Evolutionary conservation across 1,284 basidiomycete species (phyloP).

Genomic region (Apiotrichum gracile): DNA sequence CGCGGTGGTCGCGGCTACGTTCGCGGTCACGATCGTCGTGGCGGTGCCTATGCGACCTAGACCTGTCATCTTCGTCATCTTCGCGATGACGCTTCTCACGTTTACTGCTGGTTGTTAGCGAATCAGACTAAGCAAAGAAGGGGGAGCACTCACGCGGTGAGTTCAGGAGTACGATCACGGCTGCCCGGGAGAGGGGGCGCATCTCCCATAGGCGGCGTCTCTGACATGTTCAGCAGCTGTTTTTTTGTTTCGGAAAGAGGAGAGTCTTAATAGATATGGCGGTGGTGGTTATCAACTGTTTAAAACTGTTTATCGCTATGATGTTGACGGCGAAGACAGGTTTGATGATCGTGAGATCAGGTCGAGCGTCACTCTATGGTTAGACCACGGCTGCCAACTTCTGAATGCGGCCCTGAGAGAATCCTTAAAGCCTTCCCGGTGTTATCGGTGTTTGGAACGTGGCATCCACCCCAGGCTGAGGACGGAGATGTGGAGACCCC

Average conservation of each 20-base stretch:
- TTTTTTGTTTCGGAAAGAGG: background rate
- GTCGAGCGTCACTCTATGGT: no score
- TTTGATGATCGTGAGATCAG: no score
- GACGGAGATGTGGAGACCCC: background rate
- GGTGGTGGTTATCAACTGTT: background rate
- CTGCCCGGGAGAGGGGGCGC: conserved; percentile 9
- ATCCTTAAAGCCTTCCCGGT: background rate
- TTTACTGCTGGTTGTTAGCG: conserved; percentile 24
- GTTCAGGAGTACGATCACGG: conserved; percentile 39
- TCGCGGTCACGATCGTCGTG: conserved; percentile 48
- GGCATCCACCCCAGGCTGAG: no score
- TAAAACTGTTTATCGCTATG: background rate
- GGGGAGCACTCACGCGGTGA: conserved; percentile 31
- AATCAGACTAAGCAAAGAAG: background rate
- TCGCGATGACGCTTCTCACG: conserved; percentile 50
- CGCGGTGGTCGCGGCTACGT: conserved; percentile 48
- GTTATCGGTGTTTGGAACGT: background rate
- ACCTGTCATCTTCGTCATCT: conserved; percentile 39
- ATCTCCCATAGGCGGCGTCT: conserved; percentile 25
- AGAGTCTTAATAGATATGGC: background rate
- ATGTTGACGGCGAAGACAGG: no score
- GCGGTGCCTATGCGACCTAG: conserved; percentile 26
- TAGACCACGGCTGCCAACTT: no score
- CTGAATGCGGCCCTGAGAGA: background rate
- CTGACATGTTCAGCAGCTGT: conserved; percentile 21